A percentile compares a stretch with the other conserved stretches of the same genome.
These are phyloP conservation scores for Rutidosis leptorrhynchoides DNA, from an alignment of 129 eudicot species.

Conservation along the genomic window DNA sequence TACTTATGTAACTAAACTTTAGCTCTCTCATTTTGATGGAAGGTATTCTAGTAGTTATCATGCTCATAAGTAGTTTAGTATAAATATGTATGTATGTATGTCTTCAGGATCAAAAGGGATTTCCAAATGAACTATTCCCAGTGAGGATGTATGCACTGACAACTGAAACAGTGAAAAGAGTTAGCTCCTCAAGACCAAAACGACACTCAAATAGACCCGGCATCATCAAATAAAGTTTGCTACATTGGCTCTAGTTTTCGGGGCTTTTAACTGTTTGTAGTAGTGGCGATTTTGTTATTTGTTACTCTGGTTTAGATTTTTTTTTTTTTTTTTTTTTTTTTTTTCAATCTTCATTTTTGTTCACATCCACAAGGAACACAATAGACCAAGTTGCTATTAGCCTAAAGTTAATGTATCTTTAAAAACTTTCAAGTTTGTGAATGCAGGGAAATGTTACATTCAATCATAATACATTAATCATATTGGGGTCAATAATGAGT, in stretches of 20 bases:
- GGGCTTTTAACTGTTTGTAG: slow-evolving; percentile 15
- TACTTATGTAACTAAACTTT: background rate
- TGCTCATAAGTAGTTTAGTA: background rate
- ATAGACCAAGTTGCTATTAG: too few species aligned
- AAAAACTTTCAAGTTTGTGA: too few species aligned
- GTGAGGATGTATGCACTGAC: slow-evolving; percentile 94
- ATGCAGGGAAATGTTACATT: too few species aligned
- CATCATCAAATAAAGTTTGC: slow-evolving; percentile 46
- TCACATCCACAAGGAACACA: too few species aligned
- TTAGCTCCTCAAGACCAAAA: slow-evolving; percentile 42
- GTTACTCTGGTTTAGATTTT: background rate
- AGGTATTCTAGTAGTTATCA: background rate
- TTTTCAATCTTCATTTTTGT: background rate
- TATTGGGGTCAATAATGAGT: too few species aligned
- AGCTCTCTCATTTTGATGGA: background rate
- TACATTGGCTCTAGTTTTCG: slow-evolving; percentile 1
- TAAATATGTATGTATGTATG: background rate
- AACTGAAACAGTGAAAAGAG: slow-evolving; percentile 56
- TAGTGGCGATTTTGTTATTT: slow-evolving; percentile 9
- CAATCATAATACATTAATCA: too few species aligned
- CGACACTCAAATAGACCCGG: slow-evolving; percentile 56
- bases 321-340: too few species aligned
- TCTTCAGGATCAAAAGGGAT: slow-evolving; percentile 74
- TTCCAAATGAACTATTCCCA: slow-evolving; percentile 73
- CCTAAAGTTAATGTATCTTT: too few species aligned